phyloP scores from a whole-genome alignment of 805 yeast genomes.

The Tetrapisispora iriomotensis region DNA sequence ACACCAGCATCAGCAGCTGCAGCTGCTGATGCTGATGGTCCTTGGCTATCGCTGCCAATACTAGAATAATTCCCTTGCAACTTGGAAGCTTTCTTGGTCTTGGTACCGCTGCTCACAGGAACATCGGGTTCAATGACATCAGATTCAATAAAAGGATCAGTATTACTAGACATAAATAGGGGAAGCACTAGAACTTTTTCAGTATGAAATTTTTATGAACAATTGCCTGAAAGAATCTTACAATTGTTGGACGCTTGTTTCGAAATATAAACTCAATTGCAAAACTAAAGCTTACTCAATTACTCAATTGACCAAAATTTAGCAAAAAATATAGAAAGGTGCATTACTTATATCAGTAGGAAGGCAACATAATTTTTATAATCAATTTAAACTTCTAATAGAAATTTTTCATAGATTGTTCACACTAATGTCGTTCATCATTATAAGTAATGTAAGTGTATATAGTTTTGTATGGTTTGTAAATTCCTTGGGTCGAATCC shows the following conservation, averaged over 20 bases:
- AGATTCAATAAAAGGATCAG: conserved; percentile 18
- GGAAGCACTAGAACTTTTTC: not conserved
- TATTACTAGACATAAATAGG: not conserved
- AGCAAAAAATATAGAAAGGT: conserved; percentile 4
- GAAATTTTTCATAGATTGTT: conserved; percentile 32
- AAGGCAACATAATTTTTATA: conserved; percentile 34
- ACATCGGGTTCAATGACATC: conserved; percentile 20
- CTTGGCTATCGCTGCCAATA: not conserved
- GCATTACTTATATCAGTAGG: conserved; percentile 26
- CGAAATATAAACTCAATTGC: no score
- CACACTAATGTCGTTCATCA: conserved; percentile 33
- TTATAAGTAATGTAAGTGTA: no score
- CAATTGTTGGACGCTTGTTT: no score
- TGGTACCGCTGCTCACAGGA: not conserved
- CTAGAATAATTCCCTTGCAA: not conserved
- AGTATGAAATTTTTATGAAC: no score
- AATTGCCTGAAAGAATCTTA: no score
- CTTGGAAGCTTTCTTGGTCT: not conserved
- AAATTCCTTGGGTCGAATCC: conserved; percentile 1
- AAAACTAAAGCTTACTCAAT: not conserved
- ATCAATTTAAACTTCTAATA: conserved; percentile 17
- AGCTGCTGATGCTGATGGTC: not conserved
- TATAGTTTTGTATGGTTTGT: no score
- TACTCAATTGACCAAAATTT: not conserved
- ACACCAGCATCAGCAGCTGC: not conserved